Base-by-base conservation (phyloP, 768 basidiomycete genomes). In the Pleurotus eryngii region DNA sequence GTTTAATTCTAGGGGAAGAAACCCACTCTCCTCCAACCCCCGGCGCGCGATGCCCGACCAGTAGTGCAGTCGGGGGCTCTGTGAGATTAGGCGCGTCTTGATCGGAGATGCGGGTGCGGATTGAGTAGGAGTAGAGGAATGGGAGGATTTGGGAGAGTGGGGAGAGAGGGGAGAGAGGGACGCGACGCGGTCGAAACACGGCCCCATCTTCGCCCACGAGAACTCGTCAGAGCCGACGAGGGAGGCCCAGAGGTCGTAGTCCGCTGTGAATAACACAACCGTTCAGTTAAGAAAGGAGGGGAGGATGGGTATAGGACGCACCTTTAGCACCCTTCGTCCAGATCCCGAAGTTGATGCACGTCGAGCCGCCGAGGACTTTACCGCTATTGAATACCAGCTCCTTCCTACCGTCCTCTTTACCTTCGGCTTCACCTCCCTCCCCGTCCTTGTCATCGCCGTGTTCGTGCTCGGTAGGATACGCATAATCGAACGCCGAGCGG, bases 281-380 rank as follows among this genome's bases (percentile, higher is more conserved):
- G 20, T 20, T 20, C 20, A 20, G 20, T 20, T 20, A 20, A 20
- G 20, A 20, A 1, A 20, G 20, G 20, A 20, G 20, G 20, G 20
- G 15, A 14, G 20, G 22, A 4, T 24, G 18, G 12, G 30, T n/a
- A 7, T 15, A n/a, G 27, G 35, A 55, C 42, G 4, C 17, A 56
- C 55, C 30, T 46, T 27, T 38, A 1, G 55, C 55, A 11, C 55
- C 55, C 27, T 45, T 45, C 2, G 55, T 56, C 55, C 55, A 56
- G 0, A 56, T 56, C n/a, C 43, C 55, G 27, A 56, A 56, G 37
- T 56, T 56, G 35, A 56, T 46, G n/a, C 55, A 56, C 7, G 43
- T 46, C 15, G 55, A 56, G 8, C 55, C 55, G 17, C 55, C 55
- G 24, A 56, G 55, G 12, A 56, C 55, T n/a, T 56, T 56, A 6